These are phyloP conservation scores for Metarhizium album DNA, from an alignment of 2,329 filamentous ascomycete genomes.

Conservation along the genomic window DNA sequence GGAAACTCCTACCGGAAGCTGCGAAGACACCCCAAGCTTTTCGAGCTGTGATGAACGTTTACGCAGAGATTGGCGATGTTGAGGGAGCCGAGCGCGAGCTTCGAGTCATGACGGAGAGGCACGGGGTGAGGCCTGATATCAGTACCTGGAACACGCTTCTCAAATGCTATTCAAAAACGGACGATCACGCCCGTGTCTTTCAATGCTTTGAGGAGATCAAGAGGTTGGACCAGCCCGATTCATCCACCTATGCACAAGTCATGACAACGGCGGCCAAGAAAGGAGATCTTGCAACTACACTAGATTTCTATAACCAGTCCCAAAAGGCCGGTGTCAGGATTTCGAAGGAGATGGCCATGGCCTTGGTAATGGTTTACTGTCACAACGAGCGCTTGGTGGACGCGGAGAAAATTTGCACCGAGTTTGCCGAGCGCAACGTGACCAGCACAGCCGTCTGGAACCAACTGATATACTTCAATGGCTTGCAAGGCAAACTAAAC, in stretches of 20 bases:
- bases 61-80: conserved; percentile 59
- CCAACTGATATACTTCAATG: conserved; percentile 58
- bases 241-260: conserved; percentile 58
- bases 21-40: conserved; percentile 28
- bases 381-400: conserved; percentile 24
- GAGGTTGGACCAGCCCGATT: conserved; percentile 40
- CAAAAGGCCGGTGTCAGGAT: conserved; percentile 39
- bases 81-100: conserved; percentile 50
- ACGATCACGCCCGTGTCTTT: conserved; percentile 57
- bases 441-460: conserved; percentile 64
- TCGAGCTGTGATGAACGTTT: conserved; percentile 56
- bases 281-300: conserved; percentile 62
- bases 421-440: conserved; percentile 41
- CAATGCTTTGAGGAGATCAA: conserved; percentile 51
- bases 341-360: conserved; percentile 47
- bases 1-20: conserved; percentile 23
- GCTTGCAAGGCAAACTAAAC: conserved; percentile 45
- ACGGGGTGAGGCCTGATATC: conserved; percentile 44
- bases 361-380: conserved; percentile 58
- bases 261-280: conserved; percentile 60
- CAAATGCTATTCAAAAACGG: conserved; percentile 54
- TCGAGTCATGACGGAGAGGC: conserved; percentile 44
- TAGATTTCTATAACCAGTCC: conserved; percentile 54
- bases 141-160: conserved; percentile 69
- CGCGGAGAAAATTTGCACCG: conserved; percentile 30